Evolutionary conservation across 2,329 filamentous ascomycete species (phyloP).

Genomic region (Atkinsonella hypoxylon): DNA sequence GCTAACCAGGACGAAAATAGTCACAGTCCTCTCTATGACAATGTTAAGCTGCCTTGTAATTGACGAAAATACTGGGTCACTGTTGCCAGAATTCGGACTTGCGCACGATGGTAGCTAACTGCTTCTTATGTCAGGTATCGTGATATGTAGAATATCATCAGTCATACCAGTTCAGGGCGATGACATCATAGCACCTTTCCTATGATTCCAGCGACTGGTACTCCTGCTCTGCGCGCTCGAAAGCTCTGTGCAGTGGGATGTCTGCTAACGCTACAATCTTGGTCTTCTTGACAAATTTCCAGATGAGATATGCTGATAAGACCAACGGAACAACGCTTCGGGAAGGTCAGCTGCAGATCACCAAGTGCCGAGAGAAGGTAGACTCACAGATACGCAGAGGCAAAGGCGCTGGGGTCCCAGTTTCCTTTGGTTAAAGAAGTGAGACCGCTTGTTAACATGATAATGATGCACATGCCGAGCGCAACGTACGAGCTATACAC

Average conservation of each 20-base stretch:
- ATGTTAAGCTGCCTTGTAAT: no score
- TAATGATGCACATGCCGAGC: slow-evolving; percentile 47
- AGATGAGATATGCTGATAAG: slow-evolving; percentile 41
- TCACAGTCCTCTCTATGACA: no score
- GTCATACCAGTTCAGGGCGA: neutral
- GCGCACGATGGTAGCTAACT: neutral
- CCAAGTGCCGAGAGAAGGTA: neutral
- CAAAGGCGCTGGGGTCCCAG: slow-evolving; percentile 44
- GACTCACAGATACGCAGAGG: slow-evolving; percentile 50
- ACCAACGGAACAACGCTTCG: slow-evolving; percentile 48
- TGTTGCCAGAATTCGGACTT: no score
- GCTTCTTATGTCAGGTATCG: neutral
- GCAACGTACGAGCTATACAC: slow-evolving; percentile 49
- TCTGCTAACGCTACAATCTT: slow-evolving; percentile 36
- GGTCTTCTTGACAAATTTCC: slow-evolving; percentile 55
- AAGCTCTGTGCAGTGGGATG: slow-evolving; percentile 39
- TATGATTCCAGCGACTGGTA: slow-evolving; percentile 6
- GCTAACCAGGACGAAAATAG: no score
- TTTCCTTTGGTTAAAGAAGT: slow-evolving; percentile 46
- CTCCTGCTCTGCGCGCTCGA: slow-evolving; percentile 31
- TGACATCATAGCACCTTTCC: neutral
- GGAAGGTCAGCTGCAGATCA: neutral
- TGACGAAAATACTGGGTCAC: no score
- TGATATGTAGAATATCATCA: neutral
- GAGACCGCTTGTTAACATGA: slow-evolving; percentile 61